Evolutionary conservation across 192 early-diverging fungal species (phyloP).

Genomic region (Linderina pennispora): DNA sequence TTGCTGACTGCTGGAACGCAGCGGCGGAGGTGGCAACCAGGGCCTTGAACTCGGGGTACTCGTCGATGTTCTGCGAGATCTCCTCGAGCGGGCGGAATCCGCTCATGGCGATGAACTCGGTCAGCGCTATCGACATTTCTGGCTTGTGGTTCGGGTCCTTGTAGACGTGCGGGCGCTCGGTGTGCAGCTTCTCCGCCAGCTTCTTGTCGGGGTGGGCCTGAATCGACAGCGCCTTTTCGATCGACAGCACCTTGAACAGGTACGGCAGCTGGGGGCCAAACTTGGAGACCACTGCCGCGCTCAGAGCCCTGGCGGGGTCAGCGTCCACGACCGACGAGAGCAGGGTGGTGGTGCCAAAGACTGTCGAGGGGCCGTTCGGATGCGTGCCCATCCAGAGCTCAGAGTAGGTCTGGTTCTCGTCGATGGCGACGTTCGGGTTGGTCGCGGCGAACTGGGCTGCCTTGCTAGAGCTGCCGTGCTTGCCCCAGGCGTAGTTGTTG

Average conservation of each 20-base stretch:
- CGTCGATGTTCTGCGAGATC: conserved; percentile 57
- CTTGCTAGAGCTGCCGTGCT: conserved; percentile 69
- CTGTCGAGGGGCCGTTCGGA: conserved; percentile 74
- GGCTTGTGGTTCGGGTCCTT: conserved; percentile 94
- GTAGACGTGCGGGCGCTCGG: conserved; percentile 73
- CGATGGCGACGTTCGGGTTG: conserved; percentile 51
- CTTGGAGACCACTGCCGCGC: conserved; percentile 46
- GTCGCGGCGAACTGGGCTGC: conserved; percentile 78
- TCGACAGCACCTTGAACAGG: conserved; percentile 92
- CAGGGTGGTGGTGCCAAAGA: conserved; percentile 38
- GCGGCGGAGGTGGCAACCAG: conserved; percentile 56
- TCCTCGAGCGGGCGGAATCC: conserved; percentile 83
- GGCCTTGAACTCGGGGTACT: conserved; percentile 74
- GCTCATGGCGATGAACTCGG: conserved; percentile 91
- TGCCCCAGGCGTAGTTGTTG: conserved; percentile 98
- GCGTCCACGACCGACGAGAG: conserved; percentile 51
- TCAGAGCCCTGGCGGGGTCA: conserved; percentile 49
- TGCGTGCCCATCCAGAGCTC: conserved; percentile 99
- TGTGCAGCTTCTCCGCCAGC: conserved; percentile 69
- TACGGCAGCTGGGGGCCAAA: conserved; percentile 88
- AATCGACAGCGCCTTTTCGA: conserved; percentile 87
- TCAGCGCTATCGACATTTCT: conserved; percentile 95
- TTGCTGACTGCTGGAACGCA: conserved; percentile 36
- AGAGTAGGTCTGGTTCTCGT: conserved; percentile 72
- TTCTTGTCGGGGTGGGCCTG: conserved; percentile 96